phyloP scores from a whole-genome alignment of 192 early-diverging fungal genomes.

The Coemansia nantahalensis region DNA sequence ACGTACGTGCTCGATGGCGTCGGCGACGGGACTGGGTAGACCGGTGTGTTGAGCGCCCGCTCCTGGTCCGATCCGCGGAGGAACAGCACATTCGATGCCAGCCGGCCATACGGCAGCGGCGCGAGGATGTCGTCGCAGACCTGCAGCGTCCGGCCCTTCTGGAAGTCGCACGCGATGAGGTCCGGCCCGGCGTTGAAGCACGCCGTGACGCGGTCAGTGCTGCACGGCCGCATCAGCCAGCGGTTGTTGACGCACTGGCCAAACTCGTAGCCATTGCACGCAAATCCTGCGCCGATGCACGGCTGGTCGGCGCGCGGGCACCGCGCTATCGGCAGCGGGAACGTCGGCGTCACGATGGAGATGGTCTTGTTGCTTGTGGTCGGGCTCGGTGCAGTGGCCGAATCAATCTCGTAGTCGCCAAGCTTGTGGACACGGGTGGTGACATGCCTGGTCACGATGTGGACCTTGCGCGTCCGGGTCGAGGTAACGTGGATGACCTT shows the following conservation, averaged over 20 bases:
- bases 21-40: slow-evolving; percentile 29
- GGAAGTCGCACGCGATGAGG: slow-evolving; percentile 45
- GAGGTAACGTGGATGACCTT: slow-evolving; percentile 27
- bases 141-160: slow-evolving; percentile 48
- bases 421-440: slow-evolving; percentile 16
- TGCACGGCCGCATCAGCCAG: slow-evolving; percentile 53
- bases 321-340: slow-evolving; percentile 38
- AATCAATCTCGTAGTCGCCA: not conserved
- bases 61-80: slow-evolving; percentile 44
- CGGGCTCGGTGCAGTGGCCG: slow-evolving; percentile 5
- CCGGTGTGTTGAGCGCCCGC: slow-evolving; percentile 46
- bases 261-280: slow-evolving; percentile 52
- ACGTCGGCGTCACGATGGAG: slow-evolving; percentile 46
- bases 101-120: slow-evolving; percentile 40
- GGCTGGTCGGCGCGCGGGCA: slow-evolving; percentile 44
- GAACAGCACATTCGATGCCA: slow-evolving; percentile 48
- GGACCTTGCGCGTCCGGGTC: slow-evolving; percentile 34
- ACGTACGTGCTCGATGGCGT: slow-evolving; percentile 16
- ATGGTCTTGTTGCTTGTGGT: slow-evolving; percentile 28
- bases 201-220: slow-evolving; percentile 36
- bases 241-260: slow-evolving; percentile 50
- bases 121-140: slow-evolving; percentile 45
- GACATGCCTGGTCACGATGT: slow-evolving; percentile 27
- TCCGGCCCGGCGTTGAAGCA: slow-evolving; percentile 47
- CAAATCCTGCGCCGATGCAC: slow-evolving; percentile 41